A percentile compares a stretch with the other conserved stretches of the same genome.
Evolutionary conservation across 1,284 basidiomycete species (phyloP).

Genomic region (Takashimella tepidaria): DNA sequence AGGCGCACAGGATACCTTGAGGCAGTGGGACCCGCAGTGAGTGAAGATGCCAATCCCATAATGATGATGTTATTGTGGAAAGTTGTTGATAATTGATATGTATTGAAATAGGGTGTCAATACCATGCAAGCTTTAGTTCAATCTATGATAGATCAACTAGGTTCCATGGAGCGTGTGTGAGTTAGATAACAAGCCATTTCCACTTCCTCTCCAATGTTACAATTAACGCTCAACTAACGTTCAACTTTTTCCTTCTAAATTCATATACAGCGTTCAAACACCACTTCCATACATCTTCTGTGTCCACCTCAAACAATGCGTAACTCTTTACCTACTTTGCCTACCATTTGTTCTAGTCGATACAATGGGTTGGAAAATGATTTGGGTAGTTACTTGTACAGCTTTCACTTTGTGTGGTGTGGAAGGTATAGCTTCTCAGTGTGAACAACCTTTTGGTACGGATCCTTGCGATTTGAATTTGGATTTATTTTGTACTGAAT

Average conservation of each 20-base stretch:
- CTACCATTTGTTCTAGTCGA: conserved; percentile 75
- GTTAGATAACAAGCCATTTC: too few species aligned
- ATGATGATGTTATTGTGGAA: neutral
- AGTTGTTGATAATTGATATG: conserved; percentile 7
- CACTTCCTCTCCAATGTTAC: too few species aligned
- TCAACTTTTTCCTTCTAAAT: too few species aligned
- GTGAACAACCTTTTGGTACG: conserved; percentile 68
- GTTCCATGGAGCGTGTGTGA: conserved; percentile 71
- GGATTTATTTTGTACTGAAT: conserved; percentile 77
- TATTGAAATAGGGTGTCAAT: conserved; percentile 57
- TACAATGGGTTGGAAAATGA: conserved; percentile 60
- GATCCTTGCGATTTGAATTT: conserved; percentile 31
- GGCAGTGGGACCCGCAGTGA: conserved; percentile 75
- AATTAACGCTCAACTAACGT: neutral
- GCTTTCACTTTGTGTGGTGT: conserved; percentile 67
- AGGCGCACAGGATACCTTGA: conserved; percentile 71
- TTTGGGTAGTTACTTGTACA: conserved; percentile 72
- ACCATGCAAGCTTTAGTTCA: conserved; percentile 62
- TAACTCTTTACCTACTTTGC: conserved; percentile 79
- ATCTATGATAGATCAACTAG: conserved; percentile 74
- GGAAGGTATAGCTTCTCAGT: conserved; percentile 86
- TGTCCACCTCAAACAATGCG: conserved; percentile 88
- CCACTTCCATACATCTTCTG: conserved; percentile 50
- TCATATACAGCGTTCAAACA: conserved; percentile 31
- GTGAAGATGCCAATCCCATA: too few species aligned